Evolutionary conservation across 495 filamentous ascomycete genomes (phyloP).

Genomic region (Penicillium coffeae): DNA sequence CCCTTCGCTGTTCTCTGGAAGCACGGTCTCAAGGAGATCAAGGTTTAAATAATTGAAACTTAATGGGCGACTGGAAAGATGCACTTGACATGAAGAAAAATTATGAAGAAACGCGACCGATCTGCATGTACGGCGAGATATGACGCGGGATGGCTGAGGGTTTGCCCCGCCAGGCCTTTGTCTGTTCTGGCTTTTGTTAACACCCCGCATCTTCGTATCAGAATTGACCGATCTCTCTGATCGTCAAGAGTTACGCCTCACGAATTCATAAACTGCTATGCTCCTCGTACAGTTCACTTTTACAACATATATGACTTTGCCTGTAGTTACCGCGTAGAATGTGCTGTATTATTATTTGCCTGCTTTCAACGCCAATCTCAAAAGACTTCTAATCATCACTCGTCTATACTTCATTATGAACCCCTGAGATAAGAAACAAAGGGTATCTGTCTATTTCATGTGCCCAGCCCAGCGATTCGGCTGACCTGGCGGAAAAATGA

Average conservation of each 20-base stretch:
- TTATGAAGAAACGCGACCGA: conserved; percentile 18
- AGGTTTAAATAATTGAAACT: conserved; percentile 65
- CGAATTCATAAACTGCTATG: conserved; percentile 38
- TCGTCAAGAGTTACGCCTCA: conserved; percentile 43
- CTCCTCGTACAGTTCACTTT: conserved; percentile 6
- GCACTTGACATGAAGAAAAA: conserved; percentile 31
- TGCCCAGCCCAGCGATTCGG: conserved; percentile 9
- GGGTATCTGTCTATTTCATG: too few species aligned
- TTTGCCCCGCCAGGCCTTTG: conserved; percentile 14
- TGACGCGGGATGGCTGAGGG: conserved; percentile 11
- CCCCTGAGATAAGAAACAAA: too few species aligned
- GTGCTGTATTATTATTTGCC: too few species aligned
- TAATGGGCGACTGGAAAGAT: conserved; percentile 19
- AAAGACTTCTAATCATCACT: too few species aligned
- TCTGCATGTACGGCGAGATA: conserved; percentile 18
- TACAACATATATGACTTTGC: not conserved
- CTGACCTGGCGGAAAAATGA: not conserved
- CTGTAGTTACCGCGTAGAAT: too few species aligned
- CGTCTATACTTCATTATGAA: too few species aligned
- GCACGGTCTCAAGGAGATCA: conserved; percentile 83
- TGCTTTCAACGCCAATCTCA: too few species aligned
- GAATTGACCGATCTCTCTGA: conserved; percentile 29
- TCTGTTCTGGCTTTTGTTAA: conserved; percentile 21
- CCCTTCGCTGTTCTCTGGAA: conserved; percentile 93
- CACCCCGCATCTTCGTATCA: conserved; percentile 31